These are phyloP conservation scores for Sanghuangporus sanghuang DNA, from an alignment of 1,284 basidiomycete species.

Conservation along the genomic window DNA sequence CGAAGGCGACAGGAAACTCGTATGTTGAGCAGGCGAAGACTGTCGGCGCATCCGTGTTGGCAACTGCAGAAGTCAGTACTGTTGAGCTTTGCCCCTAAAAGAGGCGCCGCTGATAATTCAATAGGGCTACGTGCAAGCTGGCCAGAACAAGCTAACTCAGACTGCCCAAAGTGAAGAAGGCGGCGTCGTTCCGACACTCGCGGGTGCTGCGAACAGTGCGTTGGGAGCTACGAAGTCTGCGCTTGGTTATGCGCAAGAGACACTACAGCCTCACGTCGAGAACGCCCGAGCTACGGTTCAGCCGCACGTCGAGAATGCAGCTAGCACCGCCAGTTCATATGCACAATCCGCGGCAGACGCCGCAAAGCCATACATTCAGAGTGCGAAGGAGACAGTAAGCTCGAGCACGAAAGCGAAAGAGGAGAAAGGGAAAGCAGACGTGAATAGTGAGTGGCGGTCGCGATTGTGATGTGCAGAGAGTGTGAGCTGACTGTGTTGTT, in stretches of 20 bases:
- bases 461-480: neutral
- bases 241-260: slow-evolving; percentile 33
- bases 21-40: slow-evolving; percentile 52
- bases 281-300: slow-evolving; percentile 23
- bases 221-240: slow-evolving; percentile 33
- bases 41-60: slow-evolving; percentile 38
- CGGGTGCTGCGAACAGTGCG: slow-evolving; percentile 32
- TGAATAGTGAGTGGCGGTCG: neutral
- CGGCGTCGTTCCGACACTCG: slow-evolving; percentile 29
- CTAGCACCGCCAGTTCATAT: slow-evolving; percentile 22
- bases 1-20: slow-evolving; percentile 36
- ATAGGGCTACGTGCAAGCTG: slow-evolving; percentile 19
- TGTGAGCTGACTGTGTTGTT: neutral
- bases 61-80: slow-evolving; percentile 47
- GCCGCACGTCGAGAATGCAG: slow-evolving; percentile 25
- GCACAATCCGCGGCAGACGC: slow-evolving; percentile 27
- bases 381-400: slow-evolving; percentile 5
- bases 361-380: slow-evolving; percentile 22
- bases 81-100: neutral
- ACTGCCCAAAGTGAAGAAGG: slow-evolving; percentile 8
- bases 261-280: slow-evolving; percentile 33
- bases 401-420: neutral
- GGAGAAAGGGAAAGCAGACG: neutral
- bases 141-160: slow-evolving; percentile 14
- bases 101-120: neutral